Evolutionary conservation across 768 basidiomycete genomes (phyloP), one percentile per base, ranked within the genome.

Genomic region (Termitomyces eurrhizus): DNA sequence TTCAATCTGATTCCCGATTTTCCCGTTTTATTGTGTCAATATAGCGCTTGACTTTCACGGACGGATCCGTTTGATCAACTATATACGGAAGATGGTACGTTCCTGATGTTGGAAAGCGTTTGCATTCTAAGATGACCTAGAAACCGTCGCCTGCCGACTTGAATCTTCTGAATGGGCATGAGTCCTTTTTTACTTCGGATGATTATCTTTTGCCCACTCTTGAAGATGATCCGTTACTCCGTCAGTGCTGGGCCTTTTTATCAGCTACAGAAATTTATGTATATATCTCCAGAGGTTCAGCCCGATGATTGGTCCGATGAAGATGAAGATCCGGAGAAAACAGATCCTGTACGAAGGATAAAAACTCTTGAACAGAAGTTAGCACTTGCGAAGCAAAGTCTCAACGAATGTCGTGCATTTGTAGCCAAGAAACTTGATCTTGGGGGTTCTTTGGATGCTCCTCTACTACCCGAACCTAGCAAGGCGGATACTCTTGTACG

Each of bases 161-260:
- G 14, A 64, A 69, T n/a, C 67, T 67, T 46, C 66, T 92, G 58
- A 80, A 79, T 35, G 85, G 86, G 24, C 69, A 73, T 0, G 90
- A 92, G 69, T 56, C 78, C 0, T 81, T 93, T 65, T 84, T 95
- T 62, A 70, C 76, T 13, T 83, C 86, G 8, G 95, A 98, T 68
- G 83, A 84, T 58, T 92, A 92, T 68, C 83, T 98, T 24, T 81
- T 84, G 44, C 96, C 96, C 2, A 85, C 83, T 33, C 65, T 97
- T 46, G 87, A 91, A 67, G 89, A 95, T 66, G 96, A 98, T 69
- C 90, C 93, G 2, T 74, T 97, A 13, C 86, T 98, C 26, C 92
- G 96, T 97, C 67, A 68, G 90, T 52, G 9, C 14, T 12, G 11
- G 3, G 4, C 35, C 12, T 52, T 51, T 13, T 50, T 21, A 21